phyloP scores from a whole-genome alignment of 2,329 filamentous ascomycete genomes.

The Epichloe festucae region DNA sequence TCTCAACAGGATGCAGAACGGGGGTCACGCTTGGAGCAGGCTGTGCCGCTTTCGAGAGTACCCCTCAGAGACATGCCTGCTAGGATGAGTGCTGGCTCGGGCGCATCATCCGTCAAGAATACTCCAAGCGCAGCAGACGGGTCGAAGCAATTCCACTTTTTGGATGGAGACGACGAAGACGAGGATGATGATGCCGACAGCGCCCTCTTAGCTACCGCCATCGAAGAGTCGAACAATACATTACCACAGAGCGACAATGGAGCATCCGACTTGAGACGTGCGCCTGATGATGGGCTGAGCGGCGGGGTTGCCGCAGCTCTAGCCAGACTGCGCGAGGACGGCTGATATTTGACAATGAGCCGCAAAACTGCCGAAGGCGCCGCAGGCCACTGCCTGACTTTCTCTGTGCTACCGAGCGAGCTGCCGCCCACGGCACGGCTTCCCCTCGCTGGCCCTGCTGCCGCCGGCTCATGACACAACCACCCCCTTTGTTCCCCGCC shows the following conservation, averaged over 20 bases:
- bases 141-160: conserved; percentile 24
- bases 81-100: neutral
- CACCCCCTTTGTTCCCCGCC: neutral
- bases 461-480: no score
- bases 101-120: conserved; percentile 1
- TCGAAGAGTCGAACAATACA: conserved; percentile 32
- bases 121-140: conserved; percentile 4
- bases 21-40: conserved; percentile 22
- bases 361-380: conserved; percentile 4
- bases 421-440: neutral
- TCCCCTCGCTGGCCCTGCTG: neutral
- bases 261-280: conserved; percentile 6
- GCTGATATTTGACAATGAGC: conserved; percentile 7
- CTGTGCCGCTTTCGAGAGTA: conserved; percentile 26
- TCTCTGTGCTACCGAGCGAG: neutral
- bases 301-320: conserved; percentile 49
- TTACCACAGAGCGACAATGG: conserved; percentile 16
- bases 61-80: conserved; percentile 27
- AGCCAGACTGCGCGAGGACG: conserved; percentile 39
- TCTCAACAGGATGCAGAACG: conserved; percentile 9
- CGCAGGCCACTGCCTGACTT: neutral
- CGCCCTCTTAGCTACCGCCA: conserved; percentile 29
- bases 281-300: conserved; percentile 25
- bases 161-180: conserved; percentile 30
- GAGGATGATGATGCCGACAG: conserved; percentile 33